Conservation (phyloP, 495 filamentous ascomycete species). For the Penicillium maclennaniae region DNA sequence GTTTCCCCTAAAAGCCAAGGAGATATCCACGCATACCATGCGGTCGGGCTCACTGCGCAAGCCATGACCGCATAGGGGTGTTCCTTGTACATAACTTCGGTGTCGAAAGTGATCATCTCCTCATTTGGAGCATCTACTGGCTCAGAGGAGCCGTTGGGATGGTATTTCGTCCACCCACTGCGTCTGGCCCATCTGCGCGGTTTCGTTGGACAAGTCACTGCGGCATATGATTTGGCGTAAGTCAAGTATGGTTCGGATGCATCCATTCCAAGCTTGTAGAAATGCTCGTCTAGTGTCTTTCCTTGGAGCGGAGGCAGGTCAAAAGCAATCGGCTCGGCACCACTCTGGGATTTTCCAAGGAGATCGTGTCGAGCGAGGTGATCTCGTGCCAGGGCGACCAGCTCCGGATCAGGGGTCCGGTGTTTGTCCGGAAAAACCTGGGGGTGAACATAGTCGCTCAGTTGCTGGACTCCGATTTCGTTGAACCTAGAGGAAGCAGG, state of each 20-base stretch:
- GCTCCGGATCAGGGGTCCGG: conserved; percentile 57
- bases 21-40: conserved; percentile 97
- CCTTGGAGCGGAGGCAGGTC: conserved; percentile 80
- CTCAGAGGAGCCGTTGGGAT: conserved; percentile 64
- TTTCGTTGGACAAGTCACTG: conserved; percentile 60
- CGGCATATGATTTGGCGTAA: conserved; percentile 69
- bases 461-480: conserved; percentile 88
- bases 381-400: conserved; percentile 73
- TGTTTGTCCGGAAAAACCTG: conserved; percentile 73
- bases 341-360: conserved; percentile 82
- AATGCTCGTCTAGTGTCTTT: conserved; percentile 86
- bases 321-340: conserved; percentile 71
- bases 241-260: conserved; percentile 82
- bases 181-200: conserved; percentile 75
- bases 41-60: conserved; percentile 77
- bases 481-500: conserved; percentile 69
- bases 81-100: conserved; percentile 94
- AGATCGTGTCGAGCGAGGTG: conserved; percentile 86
- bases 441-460: conserved; percentile 73
- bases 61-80: conserved; percentile 94
- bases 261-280: conserved; percentile 84
- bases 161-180: conserved; percentile 95
- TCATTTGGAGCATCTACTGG: conserved; percentile 73
- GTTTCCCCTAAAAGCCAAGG: conserved; percentile 90
- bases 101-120: conserved; percentile 85